Conservation (phyloP, 75 land plant species). For the Isoetes taiwanensis region DNA sequence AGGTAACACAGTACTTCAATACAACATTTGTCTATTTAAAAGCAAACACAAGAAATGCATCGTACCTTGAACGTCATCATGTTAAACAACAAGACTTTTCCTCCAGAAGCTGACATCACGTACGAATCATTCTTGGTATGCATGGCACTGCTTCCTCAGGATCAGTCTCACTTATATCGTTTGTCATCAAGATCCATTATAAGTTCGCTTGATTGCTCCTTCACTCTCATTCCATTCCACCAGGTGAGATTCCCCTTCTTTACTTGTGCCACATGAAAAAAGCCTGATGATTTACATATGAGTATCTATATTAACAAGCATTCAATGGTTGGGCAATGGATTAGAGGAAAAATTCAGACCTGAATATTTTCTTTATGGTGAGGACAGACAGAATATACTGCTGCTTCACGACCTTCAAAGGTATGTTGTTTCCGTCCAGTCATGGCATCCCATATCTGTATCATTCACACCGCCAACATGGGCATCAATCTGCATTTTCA, state of each 20-base stretch:
- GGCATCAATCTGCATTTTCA: no score
- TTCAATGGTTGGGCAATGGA: no score
- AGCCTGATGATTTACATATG: constrained; percentile 39
- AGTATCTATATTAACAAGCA: neutral
- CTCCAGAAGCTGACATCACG: constrained; percentile 6
- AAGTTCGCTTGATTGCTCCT: constrained; percentile 69
- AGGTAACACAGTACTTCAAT: neutral
- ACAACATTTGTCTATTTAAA: constrained; percentile 1
- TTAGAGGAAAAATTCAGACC: constrained; percentile 3
- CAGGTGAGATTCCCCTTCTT: constrained; percentile 72
- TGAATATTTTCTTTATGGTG: constrained; percentile 24
- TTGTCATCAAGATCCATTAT: constrained; percentile 14
- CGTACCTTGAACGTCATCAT: constrained; percentile 8
- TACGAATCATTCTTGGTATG: constrained; percentile 3
- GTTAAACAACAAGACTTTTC: neutral
- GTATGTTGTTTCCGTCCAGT: constrained; percentile 15
- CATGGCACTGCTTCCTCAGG: constrained; percentile 1
- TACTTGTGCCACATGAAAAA: constrained; percentile 85
- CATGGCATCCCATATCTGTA: constrained; percentile 27
- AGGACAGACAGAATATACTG: constrained; percentile 25
- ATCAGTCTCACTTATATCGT: neutral
- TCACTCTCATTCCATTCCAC: constrained; percentile 97
- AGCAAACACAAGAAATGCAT: neutral
- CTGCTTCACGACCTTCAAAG: constrained; percentile 22
- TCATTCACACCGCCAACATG: no score